Base-by-base conservation (phyloP, 306 rosid species). In the Trifolium repens region DNA sequence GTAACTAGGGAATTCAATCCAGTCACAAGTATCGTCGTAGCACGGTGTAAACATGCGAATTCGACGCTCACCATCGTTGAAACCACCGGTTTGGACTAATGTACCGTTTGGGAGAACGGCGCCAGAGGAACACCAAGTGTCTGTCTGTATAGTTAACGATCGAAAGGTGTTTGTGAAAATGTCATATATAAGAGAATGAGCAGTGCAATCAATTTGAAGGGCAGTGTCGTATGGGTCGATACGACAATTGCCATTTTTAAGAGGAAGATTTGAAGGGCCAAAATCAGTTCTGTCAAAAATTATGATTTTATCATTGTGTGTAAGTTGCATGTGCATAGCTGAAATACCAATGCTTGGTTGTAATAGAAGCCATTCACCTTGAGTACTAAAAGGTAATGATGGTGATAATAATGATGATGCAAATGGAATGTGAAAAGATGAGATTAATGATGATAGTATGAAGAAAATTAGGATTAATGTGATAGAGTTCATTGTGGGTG, bases 241-340 rank as follows among this genome's bases (percentile, higher is more conserved):
- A 10, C 90, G 81, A 67, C 90, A 87, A 52, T 39, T 11, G 2
- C 76, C 84, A 0, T 12, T 7, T 4, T 88, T 67, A 7, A 94
- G 91, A 53, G 94, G 83, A 47, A 94, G 72, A 67, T 84, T 82
- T 0, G 89, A 93, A 19, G 87, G 89, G 0, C 98, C 98, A 15
- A 93, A 87, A 69, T 93, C 96, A 0, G 96, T 85, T 0, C 98
- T 72, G 54, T 93, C 96, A 15, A 90, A 93, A 54, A 91, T 82
- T 74, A 93, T 59, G 72, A 93, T 82, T 52, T 85, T 80, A 82
- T 88, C 83, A 72, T 86, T 81, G 50, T 63, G 66, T 8, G 87
- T 81, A 46, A 91, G 84, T 73, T 91, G 98, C 96, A 93, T 91
- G 91, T 93, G 98, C 96, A 91, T 91, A 35, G 98, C 88, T 0